Base-by-base conservation (phyloP, 805 yeast species). In the Barnettozyma siamensis region DNA sequence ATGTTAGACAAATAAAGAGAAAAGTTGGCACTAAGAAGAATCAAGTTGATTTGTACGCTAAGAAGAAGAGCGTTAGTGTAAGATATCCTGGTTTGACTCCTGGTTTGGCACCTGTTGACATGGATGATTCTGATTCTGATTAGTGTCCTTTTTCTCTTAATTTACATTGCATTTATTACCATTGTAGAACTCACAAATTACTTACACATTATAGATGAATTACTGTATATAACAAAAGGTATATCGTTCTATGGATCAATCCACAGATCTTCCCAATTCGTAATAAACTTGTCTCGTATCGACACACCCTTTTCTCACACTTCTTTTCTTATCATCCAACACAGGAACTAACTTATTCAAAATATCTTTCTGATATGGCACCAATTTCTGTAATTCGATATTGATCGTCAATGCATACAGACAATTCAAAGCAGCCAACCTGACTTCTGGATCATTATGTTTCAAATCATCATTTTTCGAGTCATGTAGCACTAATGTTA, bases 81-180 rank as follows among this genome's bases (percentile, higher is more conserved):
- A 42, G 40, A 34, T 68, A 62, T 44, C 64, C 85, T 31, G 91
- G 93, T 21, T 67, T 85, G 41, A 85, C 94, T 0, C 94, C 93
- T 1, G 94, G 94, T 47, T 70, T 85, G 60, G 94, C 93, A 1
- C 93, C 93, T 26, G 88, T 85, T 19, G 89, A 79, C 28, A 66
- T 70, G 48, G 72, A 75, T 33, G 81, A 77, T 49, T 79, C 76
- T 43, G 77, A 73, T 59, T 55, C 59, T 31, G 63, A 59, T 16
- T 65, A 59, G 29, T n/a, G n/a, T n/a, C n/a, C n/a, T n/a, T n/a
- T n/a, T n/a, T n/a, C n/a, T n/a, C n/a, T n/a, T n/a, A n/a, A n/a
- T n/a, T n/a, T n/a, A n/a, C n/a, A n/a, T n/a, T n/a, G n/a, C n/a
- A n/a, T n/a, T n/a, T n/a, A n/a, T n/a, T n/a, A n/a, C n/a, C n/a